These are phyloP conservation scores for Onygena corvina DNA, from an alignment of 2,329 filamentous ascomycete species.

Conservation along the genomic window DNA sequence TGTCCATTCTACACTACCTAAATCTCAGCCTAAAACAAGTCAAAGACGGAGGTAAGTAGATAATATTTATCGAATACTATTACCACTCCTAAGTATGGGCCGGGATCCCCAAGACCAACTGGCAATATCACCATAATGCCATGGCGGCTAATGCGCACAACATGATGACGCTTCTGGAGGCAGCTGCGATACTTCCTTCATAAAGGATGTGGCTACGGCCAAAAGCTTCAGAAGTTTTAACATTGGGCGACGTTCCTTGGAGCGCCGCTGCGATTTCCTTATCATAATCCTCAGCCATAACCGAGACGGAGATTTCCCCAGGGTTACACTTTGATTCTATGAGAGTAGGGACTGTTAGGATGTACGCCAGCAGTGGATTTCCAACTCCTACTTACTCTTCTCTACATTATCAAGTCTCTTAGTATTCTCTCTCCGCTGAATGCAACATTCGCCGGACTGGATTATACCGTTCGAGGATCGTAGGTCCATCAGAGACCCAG, in stretches of 20 bases:
- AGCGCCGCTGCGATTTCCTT: slow-evolving; percentile 5
- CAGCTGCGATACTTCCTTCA: not conserved
- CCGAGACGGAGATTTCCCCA: slow-evolving; percentile 7
- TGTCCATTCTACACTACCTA: not conserved
- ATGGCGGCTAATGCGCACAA: not conserved
- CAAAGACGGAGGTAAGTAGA: no score
- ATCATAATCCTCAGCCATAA: slow-evolving; percentile 8
- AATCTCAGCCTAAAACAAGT: not conserved
- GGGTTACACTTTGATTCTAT: slow-evolving; percentile 1
- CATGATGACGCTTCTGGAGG: not conserved
- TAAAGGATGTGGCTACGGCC: not conserved
- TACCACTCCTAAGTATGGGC: no score
- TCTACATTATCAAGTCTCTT: not conserved
- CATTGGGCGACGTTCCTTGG: not conserved
- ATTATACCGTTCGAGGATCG: slow-evolving; percentile 7
- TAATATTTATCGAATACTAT: no score
- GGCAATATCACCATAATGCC: not conserved
- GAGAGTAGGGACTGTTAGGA: not conserved
- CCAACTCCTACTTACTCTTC: not conserved
- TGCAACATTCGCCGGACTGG: slow-evolving; percentile 9
- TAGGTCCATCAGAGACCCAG: slow-evolving; percentile 5
- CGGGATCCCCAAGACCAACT: not conserved
- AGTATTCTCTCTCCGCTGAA: not conserved
- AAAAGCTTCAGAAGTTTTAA: not conserved
- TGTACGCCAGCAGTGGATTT: no score